These are phyloP conservation scores for Lactarius pseudohatsudake DNA, from an alignment of 768 basidiomycete genomes.

Conservation along the genomic window DNA sequence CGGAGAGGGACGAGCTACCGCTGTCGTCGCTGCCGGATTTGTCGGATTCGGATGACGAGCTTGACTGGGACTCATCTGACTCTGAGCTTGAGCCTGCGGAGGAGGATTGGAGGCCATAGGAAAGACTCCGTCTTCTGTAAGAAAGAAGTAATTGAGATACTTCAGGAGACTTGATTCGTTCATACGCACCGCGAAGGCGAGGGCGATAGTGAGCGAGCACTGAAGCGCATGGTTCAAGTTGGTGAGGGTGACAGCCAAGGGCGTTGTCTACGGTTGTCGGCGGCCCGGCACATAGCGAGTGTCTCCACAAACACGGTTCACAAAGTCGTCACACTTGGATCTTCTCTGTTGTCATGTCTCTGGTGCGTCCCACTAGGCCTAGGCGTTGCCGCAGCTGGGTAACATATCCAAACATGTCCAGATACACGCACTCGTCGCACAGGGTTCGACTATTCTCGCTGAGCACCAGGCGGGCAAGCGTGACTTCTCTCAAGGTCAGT, in stretches of 20 bases:
- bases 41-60: conserved; percentile 16
- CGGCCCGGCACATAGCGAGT: not conserved
- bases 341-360: conserved; percentile 19
- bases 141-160: not conserved
- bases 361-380: conserved; percentile 12
- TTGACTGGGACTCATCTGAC: conserved; percentile 4
- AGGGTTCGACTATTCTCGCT: conserved; percentile 77
- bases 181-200: conserved; percentile 19
- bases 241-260: not conserved
- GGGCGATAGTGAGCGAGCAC: conserved; percentile 25
- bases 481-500: conserved; percentile 83
- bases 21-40: conserved; percentile 18
- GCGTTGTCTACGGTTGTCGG: not conserved
- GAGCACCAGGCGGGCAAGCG: conserved; percentile 79
- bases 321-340: not conserved
- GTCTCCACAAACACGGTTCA: not conserved
- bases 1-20: not conserved
- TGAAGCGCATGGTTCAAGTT: conserved; percentile 19
- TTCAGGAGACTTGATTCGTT: not conserved
- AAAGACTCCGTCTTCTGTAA: conserved; percentile 22
- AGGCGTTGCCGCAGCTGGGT: not conserved
- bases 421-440: conserved; percentile 85
- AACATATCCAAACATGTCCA: conserved; percentile 31
- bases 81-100: conserved; percentile 19
- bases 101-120: conserved; percentile 23